Conservation (phyloP, 441 rosid species). For the Macaranga tanarius region DNA sequence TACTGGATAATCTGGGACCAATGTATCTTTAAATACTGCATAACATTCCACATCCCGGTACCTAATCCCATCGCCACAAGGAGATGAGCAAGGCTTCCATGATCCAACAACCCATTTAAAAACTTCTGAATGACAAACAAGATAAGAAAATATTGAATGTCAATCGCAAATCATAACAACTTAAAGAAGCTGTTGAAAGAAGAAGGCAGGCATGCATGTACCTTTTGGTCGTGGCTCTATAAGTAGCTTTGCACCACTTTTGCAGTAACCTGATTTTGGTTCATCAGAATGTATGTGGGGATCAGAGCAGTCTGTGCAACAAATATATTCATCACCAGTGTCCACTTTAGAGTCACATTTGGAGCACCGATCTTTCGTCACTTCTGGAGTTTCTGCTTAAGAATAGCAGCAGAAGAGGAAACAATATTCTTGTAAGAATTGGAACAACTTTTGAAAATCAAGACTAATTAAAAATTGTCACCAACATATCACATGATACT, state of each 20-base stretch:
- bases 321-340: background rate
- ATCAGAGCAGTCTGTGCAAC: slow-evolving; percentile 16
- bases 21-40: slow-evolving; percentile 4
- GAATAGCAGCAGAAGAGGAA: background rate
- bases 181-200: background rate
- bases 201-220: background rate
- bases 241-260: slow-evolving; percentile 10
- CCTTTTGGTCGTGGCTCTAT: slow-evolving; percentile 14
- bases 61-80: slow-evolving; percentile 12
- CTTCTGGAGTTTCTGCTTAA: background rate
- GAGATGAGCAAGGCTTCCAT: slow-evolving; percentile 17
- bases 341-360: slow-evolving; percentile 8
- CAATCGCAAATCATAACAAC: background rate
- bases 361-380: background rate
- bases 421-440: no score
- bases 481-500: no score
- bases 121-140: slow-evolving; percentile 5
- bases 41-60: slow-evolving; percentile 16
- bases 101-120: slow-evolving; percentile 18
- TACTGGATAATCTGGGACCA: slow-evolving; percentile 14
- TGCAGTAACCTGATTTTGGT: slow-evolving; percentile 12
- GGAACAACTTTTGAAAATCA: background rate
- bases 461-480: no score
- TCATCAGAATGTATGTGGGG: background rate
- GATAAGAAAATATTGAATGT: background rate